Evolutionary conservation across 192 early-diverging fungal species (phyloP).

Genomic region (Mortierella hygrophila): DNA sequence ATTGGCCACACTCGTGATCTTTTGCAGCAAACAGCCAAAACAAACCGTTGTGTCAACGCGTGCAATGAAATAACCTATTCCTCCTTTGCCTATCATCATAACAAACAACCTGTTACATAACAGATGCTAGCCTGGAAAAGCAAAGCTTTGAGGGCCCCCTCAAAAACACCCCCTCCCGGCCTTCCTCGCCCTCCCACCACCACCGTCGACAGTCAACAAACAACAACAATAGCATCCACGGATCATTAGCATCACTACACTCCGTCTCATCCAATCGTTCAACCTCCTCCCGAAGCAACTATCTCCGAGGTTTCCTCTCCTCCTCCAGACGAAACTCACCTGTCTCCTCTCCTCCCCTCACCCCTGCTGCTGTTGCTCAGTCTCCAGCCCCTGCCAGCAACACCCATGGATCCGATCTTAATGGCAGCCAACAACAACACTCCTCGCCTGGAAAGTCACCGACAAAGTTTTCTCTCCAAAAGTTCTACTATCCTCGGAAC

Average conservation of each 20-base stretch:
- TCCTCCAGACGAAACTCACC: conserved; percentile 9
- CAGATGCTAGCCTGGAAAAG: neutral
- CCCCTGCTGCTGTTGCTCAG: neutral
- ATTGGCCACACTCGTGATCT: neutral
- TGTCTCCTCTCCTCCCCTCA: conserved; percentile 2
- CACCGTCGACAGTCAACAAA: conserved; percentile 9
- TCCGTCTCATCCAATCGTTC: conserved; percentile 4
- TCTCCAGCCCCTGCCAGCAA: conserved; percentile 4
- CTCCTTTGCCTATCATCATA: neutral
- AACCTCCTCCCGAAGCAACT: conserved; percentile 17
- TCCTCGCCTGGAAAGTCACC: conserved; percentile 10
- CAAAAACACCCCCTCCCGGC: neutral
- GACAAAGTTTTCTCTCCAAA: conserved; percentile 49
- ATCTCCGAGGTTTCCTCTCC: conserved; percentile 31
- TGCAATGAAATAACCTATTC: neutral
- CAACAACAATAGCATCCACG: neutral
- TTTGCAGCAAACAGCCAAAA: neutral
- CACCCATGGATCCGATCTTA: neutral
- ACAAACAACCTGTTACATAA: neutral
- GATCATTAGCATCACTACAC: conserved; percentile 15
- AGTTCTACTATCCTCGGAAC: conserved; percentile 50
- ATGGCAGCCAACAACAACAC: conserved; percentile 13
- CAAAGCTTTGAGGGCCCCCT: conserved; percentile 6
- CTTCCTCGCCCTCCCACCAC: conserved; percentile 21
- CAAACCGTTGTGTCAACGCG: neutral